A percentile compares a stretch with the other conserved stretches of the same genome.
phyloP scores from a whole-genome alignment of 345 rosid genomes.

The Eucalyptus melliodora region DNA sequence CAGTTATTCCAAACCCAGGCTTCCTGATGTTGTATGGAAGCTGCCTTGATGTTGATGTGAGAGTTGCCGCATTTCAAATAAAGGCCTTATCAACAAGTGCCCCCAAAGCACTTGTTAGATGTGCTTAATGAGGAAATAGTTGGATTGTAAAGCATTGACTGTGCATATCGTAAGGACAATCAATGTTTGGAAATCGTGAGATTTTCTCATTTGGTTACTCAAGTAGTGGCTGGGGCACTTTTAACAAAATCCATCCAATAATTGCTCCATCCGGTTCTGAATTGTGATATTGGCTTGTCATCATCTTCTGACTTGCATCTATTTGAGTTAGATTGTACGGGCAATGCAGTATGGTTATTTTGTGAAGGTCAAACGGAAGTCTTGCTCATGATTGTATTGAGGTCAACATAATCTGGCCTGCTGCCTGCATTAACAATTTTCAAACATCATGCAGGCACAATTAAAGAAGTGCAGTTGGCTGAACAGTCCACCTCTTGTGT shows the following conservation, averaged over 20 bases:
- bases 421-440: background rate
- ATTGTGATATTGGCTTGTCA: background rate
- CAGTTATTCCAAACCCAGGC: background rate
- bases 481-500: constrained; percentile 77
- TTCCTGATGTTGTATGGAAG: background rate
- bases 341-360: background rate
- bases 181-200: background rate
- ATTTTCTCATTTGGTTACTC: background rate
- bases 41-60: background rate
- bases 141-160: background rate
- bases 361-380: background rate
- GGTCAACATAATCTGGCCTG: background rate
- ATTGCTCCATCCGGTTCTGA: background rate
- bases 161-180: background rate
- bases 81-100: background rate
- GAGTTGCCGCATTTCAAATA: background rate
- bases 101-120: background rate
- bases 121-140: background rate
- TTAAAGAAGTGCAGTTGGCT: constrained; percentile 66
- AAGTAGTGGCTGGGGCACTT: background rate
- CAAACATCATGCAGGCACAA: constrained; percentile 20
- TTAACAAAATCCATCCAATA: background rate
- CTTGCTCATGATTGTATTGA: background rate
- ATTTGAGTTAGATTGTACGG: background rate
- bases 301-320: background rate